Conservation (phyloP, 2,329 filamentous ascomycete species). For the Aquanectria penicillioides region DNA sequence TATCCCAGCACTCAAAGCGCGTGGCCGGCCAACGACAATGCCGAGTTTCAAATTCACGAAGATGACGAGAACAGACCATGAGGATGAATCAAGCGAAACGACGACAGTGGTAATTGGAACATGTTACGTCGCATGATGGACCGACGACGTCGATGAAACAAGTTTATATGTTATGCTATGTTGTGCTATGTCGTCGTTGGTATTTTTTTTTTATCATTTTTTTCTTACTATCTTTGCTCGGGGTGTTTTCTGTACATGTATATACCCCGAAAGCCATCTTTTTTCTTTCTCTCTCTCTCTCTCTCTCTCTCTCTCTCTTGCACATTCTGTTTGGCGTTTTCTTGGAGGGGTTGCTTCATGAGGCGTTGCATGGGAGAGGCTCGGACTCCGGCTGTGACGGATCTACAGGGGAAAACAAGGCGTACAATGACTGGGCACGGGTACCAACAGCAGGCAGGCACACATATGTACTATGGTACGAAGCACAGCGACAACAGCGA, state of each 20-base stretch:
- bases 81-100: slow-evolving; percentile 16
- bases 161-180: slow-evolving; percentile 1
- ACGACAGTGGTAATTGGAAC: neutral
- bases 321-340: slow-evolving; percentile 17
- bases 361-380: slow-evolving; percentile 14
- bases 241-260: too few relatives aligned
- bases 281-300: too few relatives aligned
- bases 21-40: slow-evolving; percentile 47
- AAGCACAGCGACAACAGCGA: too few relatives aligned
- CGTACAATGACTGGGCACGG: too few relatives aligned
- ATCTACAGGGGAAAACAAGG: slow-evolving; percentile 14
- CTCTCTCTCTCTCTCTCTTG: too few relatives aligned
- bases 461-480: too few relatives aligned
- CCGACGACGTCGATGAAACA: slow-evolving; percentile 4
- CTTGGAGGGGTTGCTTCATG: slow-evolving; percentile 1
- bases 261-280: neutral
- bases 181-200: neutral
- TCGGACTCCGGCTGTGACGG: neutral
- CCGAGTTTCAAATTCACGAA: slow-evolving; percentile 54
- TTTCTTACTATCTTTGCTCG: neutral
- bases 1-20: slow-evolving; percentile 63
- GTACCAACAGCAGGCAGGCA: too few relatives aligned
- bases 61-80: slow-evolving; percentile 43
- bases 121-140: neutral
- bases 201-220: neutral